A percentile compares a stretch with the other conserved stretches of the same genome.
Evolutionary conservation across 2,329 filamentous ascomycete genomes (phyloP).

Genomic region (Verticillium nonalfalfae): DNA sequence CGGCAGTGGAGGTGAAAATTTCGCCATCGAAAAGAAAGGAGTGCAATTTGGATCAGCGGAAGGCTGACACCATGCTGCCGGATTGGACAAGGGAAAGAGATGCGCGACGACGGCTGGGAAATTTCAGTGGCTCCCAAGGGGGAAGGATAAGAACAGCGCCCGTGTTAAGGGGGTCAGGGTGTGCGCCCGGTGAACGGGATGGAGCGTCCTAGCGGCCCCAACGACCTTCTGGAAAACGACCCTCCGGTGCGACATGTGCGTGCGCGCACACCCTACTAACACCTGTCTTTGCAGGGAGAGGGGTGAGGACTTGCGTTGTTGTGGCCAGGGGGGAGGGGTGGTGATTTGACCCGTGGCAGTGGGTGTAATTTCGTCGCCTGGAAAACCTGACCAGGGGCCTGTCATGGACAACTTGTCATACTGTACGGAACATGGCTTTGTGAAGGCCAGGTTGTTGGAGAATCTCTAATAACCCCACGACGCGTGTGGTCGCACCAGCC

Average conservation of each 20-base stretch:
- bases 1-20: constrained; percentile 8
- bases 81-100: background rate
- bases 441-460: background rate
- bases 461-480: background rate
- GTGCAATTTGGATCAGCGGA: constrained; percentile 8
- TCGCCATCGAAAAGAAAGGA: constrained; percentile 5
- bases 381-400: background rate
- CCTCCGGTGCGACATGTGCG: constrained; percentile 1
- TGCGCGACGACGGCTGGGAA: constrained; percentile 3
- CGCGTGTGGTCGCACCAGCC: background rate
- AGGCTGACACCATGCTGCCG: constrained; percentile 6
- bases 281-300: constrained; percentile 11
- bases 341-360: constrained; percentile 4
- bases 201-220: background rate
- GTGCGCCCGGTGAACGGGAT: constrained; percentile 3
- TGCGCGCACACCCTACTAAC: constrained; percentile 4
- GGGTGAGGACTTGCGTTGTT: constrained; percentile 7
- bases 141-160: background rate
- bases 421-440: constrained; percentile 6
- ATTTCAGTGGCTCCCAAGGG: background rate
- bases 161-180: background rate
- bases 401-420: background rate
- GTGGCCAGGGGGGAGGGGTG: background rate
- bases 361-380: background rate
- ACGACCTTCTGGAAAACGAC: background rate